Percentiles rank a stretch among this genome's conserved stretches.
Conservation (phyloP, 2,329 filamentous ascomycete genomes). For the Talaromyces albobiverticillius region DNA sequence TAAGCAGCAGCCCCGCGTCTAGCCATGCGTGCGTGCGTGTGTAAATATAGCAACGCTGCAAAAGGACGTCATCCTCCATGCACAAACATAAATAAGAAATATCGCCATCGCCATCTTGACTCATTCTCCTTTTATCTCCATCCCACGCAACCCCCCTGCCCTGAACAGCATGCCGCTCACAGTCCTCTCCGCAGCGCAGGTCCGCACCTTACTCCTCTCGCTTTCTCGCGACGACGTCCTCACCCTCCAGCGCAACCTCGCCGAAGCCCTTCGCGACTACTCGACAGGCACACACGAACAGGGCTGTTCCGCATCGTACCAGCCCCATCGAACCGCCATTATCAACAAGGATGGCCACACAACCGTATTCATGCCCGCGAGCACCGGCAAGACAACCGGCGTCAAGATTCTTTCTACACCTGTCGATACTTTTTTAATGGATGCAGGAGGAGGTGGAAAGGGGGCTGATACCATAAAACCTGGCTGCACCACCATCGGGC, state of each 20-base stretch:
- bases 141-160: too few species aligned
- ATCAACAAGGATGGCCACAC: slow-evolving; percentile 60
- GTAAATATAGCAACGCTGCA: too few species aligned
- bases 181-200: slow-evolving; percentile 56
- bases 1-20: too few species aligned
- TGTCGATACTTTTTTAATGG: not conserved
- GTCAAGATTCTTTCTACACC: slow-evolving; percentile 63
- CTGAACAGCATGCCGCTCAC: slow-evolving; percentile 56
- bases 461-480: not conserved
- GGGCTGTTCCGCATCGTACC: slow-evolving; percentile 58
- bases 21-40: too few species aligned
- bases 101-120: too few species aligned
- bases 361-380: slow-evolving; percentile 67
- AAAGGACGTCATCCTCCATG: too few species aligned
- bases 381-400: slow-evolving; percentile 57
- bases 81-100: too few species aligned
- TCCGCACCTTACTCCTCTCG: slow-evolving; percentile 54
- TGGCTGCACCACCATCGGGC: slow-evolving; percentile 9
- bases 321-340: slow-evolving; percentile 60
- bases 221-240: slow-evolving; percentile 57
- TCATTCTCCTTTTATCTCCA: too few species aligned
- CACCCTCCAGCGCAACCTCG: slow-evolving; percentile 56
- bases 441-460: not conserved
- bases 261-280: slow-evolving; percentile 62
- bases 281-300: slow-evolving; percentile 60